Conservation (phyloP, 352 stramenopile genomes). For the Thalassiosira mediterranea region DNA sequence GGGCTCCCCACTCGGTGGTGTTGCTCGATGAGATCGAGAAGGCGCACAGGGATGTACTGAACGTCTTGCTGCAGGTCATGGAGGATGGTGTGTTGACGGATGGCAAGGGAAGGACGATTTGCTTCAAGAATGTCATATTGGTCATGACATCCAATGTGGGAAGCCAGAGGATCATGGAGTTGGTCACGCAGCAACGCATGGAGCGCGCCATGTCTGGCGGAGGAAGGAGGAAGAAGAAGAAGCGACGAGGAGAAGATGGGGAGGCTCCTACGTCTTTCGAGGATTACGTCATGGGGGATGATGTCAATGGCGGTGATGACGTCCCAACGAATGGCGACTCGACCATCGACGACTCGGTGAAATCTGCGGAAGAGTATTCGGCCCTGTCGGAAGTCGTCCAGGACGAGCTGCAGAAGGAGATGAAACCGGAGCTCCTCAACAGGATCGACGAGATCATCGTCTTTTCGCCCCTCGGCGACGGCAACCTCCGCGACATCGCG, state of each 20-base stretch:
- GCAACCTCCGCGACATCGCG: constrained; percentile 92
- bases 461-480: constrained; percentile 91
- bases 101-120: constrained; percentile 87
- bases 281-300: constrained; percentile 50
- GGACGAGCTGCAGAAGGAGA: constrained; percentile 89
- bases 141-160: constrained; percentile 98
- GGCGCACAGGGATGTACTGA: constrained; percentile 93
- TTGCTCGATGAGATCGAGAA: constrained; percentile 96
- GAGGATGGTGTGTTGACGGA: constrained; percentile 93
- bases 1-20: constrained; percentile 90
- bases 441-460: constrained; percentile 97
- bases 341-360: constrained; percentile 2
- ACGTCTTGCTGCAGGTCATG: constrained; percentile 93
- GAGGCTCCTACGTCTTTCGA: constrained; percentile 42
- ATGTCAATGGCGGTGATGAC: constrained; percentile 13
- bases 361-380: constrained; percentile 56
- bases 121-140: constrained; percentile 97
- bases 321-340: background rate
- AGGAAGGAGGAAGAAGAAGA: constrained; percentile 12
- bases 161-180: constrained; percentile 86
- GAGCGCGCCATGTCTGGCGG: constrained; percentile 23
- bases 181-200: constrained; percentile 43
- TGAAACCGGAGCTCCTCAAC: constrained; percentile 96
- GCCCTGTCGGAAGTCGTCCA: constrained; percentile 88
- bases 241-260: constrained; percentile 26